phyloP scores from a whole-genome alignment of 768 basidiomycete genomes.

The Termitomyces sp. region DNA sequence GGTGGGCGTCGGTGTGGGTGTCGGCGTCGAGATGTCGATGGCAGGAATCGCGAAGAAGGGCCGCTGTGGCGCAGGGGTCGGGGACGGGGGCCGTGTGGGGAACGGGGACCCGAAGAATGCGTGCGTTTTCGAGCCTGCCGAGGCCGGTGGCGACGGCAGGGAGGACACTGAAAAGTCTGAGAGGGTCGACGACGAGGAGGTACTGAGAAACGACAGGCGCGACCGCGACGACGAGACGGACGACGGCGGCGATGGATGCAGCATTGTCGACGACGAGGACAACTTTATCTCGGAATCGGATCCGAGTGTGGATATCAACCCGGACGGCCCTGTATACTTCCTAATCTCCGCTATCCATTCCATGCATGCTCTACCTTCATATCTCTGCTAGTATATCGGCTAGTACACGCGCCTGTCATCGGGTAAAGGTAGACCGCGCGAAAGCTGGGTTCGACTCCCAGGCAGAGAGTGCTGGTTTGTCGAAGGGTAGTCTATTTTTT shows the following conservation, averaged over 20 bases:
- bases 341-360: too few relatives aligned
- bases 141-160: slow-evolving; percentile 24
- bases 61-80: slow-evolving; percentile 17
- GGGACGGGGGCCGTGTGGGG: slow-evolving; percentile 33
- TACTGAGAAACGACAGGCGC: slow-evolving; percentile 24
- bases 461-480: too few relatives aligned
- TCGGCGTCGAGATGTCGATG: slow-evolving; percentile 12
- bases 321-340: not conserved
- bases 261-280: not conserved
- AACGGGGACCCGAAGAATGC: slow-evolving; percentile 46
- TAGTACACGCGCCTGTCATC: too few relatives aligned
- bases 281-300: too few relatives aligned
- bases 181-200: slow-evolving; percentile 35
- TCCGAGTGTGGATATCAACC: too few relatives aligned
- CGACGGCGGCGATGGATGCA: slow-evolving; percentile 18
- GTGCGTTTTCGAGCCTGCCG: slow-evolving; percentile 40
- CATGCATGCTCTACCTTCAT: too few relatives aligned
- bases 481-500: too few relatives aligned
- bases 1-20: slow-evolving; percentile 8
- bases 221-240: slow-evolving; percentile 23
- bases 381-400: too few relatives aligned
- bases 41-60: slow-evolving; percentile 5
- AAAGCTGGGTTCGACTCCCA: too few relatives aligned
- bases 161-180: slow-evolving; percentile 28
- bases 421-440: too few relatives aligned